Conservation (phyloP, 495 filamentous ascomycete genomes). For the Xylaria curta region DNA sequence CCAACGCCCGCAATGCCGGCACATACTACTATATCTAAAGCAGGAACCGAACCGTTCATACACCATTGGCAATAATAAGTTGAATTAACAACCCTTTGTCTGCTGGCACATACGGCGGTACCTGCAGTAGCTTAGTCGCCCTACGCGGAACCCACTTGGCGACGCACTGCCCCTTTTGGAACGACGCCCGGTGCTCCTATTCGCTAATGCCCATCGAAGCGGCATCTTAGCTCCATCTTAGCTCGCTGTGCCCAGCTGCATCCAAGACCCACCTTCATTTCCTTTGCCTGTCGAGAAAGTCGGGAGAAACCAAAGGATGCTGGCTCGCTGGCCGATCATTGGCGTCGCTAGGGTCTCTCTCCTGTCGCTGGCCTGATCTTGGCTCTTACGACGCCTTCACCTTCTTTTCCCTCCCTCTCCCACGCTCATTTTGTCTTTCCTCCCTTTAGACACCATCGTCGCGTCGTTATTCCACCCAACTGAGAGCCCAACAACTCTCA, state of each 20-base stretch:
- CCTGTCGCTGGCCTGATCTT: slow-evolving; percentile 10
- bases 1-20: neutral
- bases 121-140: slow-evolving; percentile 19
- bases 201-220: neutral
- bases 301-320: slow-evolving; percentile 7
- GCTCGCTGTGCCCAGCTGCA: slow-evolving; percentile 19
- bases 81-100: slow-evolving; percentile 12
- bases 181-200: neutral
- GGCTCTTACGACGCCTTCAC: slow-evolving; percentile 25
- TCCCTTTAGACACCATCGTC: slow-evolving; percentile 38
- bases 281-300: slow-evolving; percentile 10
- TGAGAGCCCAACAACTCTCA: slow-evolving; percentile 60
- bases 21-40: neutral
- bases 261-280: slow-evolving; percentile 27
- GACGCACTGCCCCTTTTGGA: slow-evolving; percentile 18
- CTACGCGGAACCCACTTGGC: slow-evolving; percentile 6
- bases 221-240: slow-evolving; percentile 16
- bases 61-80: slow-evolving; percentile 8
- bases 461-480: slow-evolving; percentile 51
- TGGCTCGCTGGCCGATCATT: slow-evolving; percentile 19
- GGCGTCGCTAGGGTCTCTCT: neutral
- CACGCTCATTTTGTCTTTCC: slow-evolving; percentile 49
- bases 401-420: slow-evolving; percentile 37
- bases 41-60: neutral
- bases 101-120: slow-evolving; percentile 2